phyloP scores from a whole-genome alignment of 208 protist species.

The Polymyxa betae region DNA sequence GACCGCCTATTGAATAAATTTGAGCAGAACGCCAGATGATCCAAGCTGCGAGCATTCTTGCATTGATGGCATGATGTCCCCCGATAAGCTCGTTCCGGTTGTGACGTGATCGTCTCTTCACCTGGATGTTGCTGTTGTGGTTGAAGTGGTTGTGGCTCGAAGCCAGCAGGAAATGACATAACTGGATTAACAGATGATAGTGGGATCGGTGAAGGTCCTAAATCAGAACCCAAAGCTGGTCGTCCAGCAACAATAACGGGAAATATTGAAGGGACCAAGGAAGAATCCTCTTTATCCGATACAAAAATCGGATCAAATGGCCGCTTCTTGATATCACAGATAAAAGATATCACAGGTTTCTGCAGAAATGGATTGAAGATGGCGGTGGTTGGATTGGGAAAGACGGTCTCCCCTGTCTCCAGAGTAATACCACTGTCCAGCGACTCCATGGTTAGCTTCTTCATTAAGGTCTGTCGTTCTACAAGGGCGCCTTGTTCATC shows the following conservation, averaged over 20 bases:
- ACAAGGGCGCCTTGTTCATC: neutral
- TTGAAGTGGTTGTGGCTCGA: too few species aligned
- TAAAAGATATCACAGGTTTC: neutral
- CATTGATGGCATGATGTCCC: slow-evolving; percentile 44
- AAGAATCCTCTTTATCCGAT: neutral
- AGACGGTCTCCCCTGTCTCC: neutral
- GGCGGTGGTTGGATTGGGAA: slow-evolving; percentile 29
- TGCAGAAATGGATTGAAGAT: slow-evolving; percentile 9
- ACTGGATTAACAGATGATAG: too few species aligned
- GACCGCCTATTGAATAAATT: slow-evolving; percentile 23
- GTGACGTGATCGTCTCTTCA: neutral
- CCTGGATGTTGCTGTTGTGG: too few species aligned
- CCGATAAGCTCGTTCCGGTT: slow-evolving; percentile 24
- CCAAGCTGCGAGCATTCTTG: slow-evolving; percentile 47
- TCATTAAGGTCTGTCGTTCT: neutral
- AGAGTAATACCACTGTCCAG: neutral
- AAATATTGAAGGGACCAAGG: neutral
- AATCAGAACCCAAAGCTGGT: neutral
- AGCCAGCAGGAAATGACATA: too few species aligned
- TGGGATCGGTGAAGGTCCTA: too few species aligned
- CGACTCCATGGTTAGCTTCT: neutral
- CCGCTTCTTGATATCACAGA: slow-evolving; percentile 34
- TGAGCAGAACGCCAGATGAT: slow-evolving; percentile 47
- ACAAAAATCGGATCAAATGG: slow-evolving; percentile 17
- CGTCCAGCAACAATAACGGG: slow-evolving; percentile 18